These are phyloP conservation scores for Paecilomyces variotii DNA, from an alignment of 2,329 filamentous ascomycete genomes.

Conservation along the genomic window DNA sequence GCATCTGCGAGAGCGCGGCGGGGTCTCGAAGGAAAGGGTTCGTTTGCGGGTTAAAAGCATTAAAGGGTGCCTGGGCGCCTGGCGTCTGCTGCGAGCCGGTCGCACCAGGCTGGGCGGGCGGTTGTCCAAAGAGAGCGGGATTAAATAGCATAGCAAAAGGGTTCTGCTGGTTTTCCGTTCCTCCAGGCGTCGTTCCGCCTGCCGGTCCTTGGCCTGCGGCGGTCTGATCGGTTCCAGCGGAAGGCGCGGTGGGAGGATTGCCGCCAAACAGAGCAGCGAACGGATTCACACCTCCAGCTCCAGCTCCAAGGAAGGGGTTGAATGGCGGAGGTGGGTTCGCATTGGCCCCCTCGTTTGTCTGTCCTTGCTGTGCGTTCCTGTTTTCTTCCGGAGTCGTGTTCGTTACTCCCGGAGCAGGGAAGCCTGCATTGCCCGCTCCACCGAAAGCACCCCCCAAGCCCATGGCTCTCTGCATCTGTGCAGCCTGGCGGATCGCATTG, in stretches of 20 bases:
- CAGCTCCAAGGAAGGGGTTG: conserved; percentile 24
- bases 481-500: conserved; percentile 70
- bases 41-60: conserved; percentile 39
- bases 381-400: conserved; percentile 65
- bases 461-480: conserved; percentile 68
- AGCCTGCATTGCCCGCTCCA: conserved; percentile 47
- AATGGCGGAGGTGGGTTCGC: conserved; percentile 37
- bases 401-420: conserved; percentile 86
- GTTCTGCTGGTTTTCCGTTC: conserved; percentile 42
- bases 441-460: conserved; percentile 41
- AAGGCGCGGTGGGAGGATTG: conserved; percentile 20
- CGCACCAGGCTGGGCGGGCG: conserved; percentile 17
- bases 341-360: conserved; percentile 30
- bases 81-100: conserved; percentile 14
- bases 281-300: conserved; percentile 42
- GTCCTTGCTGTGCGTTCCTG: conserved; percentile 23
- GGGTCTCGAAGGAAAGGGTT: conserved; percentile 55
- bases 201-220: conserved; percentile 23
- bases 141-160: conserved; percentile 62
- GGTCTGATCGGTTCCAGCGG: conserved; percentile 20
- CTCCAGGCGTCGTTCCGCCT: conserved; percentile 20
- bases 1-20: conserved; percentile 49
- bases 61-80: conserved; percentile 34
- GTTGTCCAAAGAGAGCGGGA: conserved; percentile 30
- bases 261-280: conserved; percentile 53